These are phyloP conservation scores for Aspergillus persii DNA, from an alignment of 2,329 filamentous ascomycete species.

Conservation along the genomic window DNA sequence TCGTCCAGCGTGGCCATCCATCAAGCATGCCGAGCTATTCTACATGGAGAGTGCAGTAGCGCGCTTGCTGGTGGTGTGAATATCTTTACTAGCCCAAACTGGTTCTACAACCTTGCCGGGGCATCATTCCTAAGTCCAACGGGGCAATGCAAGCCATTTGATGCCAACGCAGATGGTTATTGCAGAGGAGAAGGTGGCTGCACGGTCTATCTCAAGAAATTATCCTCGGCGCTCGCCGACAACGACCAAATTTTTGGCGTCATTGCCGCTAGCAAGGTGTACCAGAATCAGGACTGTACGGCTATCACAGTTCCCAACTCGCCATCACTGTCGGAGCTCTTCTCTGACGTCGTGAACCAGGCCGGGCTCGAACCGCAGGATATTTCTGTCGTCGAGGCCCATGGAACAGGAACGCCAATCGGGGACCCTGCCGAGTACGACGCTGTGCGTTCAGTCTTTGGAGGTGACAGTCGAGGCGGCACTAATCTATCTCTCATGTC, in stretches of 20 bases:
- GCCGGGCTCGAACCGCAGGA: slow-evolving; percentile 20
- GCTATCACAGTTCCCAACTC: slow-evolving; percentile 19
- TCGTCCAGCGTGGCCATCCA: slow-evolving; percentile 8
- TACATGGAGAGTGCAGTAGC: neutral
- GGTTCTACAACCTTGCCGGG: neutral
- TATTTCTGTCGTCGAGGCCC: slow-evolving; percentile 33
- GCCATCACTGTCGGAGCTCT: slow-evolving; percentile 29
- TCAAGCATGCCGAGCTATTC: slow-evolving; percentile 1
- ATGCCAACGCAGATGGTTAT: slow-evolving; percentile 9
- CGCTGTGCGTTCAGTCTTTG: slow-evolving; percentile 13
- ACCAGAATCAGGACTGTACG: slow-evolving; percentile 33
- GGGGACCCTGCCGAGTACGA: slow-evolving; percentile 32
- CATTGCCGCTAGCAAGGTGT: slow-evolving; percentile 25
- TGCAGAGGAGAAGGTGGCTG: slow-evolving; percentile 8
- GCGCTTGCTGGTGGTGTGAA: slow-evolving; percentile 32
- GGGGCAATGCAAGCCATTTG: slow-evolving; percentile 7
- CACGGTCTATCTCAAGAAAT: slow-evolving; percentile 20
- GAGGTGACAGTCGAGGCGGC: too few relatives aligned
- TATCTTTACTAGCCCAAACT: slow-evolving; percentile 26
- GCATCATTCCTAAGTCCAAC: slow-evolving; percentile 2
- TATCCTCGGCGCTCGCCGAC: slow-evolving; percentile 46
- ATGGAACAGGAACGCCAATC: slow-evolving; percentile 26
- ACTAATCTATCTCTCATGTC: slow-evolving; percentile 10
- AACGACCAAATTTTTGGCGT: slow-evolving; percentile 46
- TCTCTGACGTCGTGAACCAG: slow-evolving; percentile 21